phyloP scores from a whole-genome alignment of 2,329 filamentous ascomycete genomes.

The Corniculantispora saksenae region DNA sequence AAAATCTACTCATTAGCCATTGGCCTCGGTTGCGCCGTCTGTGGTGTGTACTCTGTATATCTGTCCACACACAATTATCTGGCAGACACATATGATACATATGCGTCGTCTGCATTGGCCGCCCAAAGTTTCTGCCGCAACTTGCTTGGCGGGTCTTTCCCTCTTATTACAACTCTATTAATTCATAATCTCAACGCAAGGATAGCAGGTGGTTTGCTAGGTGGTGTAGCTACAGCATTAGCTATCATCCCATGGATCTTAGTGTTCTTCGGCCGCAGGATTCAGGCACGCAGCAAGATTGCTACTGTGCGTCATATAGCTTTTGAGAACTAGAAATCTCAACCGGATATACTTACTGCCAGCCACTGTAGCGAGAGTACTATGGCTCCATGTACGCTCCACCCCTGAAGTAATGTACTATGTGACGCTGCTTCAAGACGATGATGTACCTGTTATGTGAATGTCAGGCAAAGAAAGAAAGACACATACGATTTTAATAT shows the following conservation, averaged over 20 bases:
- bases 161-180: conserved; percentile 72
- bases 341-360: too few species aligned
- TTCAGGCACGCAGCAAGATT: conserved; percentile 75
- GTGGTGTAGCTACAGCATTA: conserved; percentile 67
- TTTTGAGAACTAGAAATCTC: too few species aligned
- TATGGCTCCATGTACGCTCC: too few species aligned
- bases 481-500: too few species aligned
- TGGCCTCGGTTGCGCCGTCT: conserved; percentile 72
- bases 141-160: conserved; percentile 77
- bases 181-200: conserved; percentile 72
- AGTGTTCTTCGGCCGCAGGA: conserved; percentile 74
- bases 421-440: too few species aligned
- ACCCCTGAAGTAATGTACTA: too few species aligned
- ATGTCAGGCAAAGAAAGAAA: too few species aligned
- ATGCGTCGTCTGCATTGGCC: conserved; percentile 81
- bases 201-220: conserved; percentile 72
- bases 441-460: too few species aligned
- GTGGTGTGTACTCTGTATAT: conserved; percentile 86
- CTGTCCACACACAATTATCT: conserved; percentile 91
- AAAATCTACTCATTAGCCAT: conserved; percentile 42
- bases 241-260: conserved; percentile 87
- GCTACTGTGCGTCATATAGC: too few species aligned
- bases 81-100: conserved; percentile 82
- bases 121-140: conserved; percentile 88
- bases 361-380: too few species aligned